Percentiles rank a stretch among this genome's conserved stretches.
Evolutionary conservation across 495 filamentous ascomycete genomes (phyloP).

Genomic region (Terfezia claveryi): DNA sequence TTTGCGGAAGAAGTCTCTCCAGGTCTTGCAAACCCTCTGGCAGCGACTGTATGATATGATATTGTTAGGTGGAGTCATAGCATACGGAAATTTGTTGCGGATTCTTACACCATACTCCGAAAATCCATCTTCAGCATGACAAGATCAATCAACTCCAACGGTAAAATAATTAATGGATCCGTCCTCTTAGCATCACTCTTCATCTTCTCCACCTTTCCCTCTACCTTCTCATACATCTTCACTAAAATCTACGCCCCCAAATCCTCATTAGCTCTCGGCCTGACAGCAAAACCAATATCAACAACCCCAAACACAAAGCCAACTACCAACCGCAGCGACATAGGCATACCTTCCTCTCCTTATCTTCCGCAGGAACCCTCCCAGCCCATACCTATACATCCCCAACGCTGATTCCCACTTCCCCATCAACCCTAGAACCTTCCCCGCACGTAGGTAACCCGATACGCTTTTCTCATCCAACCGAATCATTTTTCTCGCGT

Average conservation of each 20-base stretch:
- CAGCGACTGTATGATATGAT: too few species aligned
- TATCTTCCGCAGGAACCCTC: slow-evolving; percentile 17
- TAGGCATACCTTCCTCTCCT: slow-evolving; percentile 1
- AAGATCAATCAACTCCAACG: not conserved
- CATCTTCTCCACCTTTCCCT: not conserved
- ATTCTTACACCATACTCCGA: not conserved
- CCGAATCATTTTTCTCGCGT: slow-evolving; percentile 38
- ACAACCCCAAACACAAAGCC: not conserved
- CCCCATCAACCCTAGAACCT: slow-evolving; percentile 33
- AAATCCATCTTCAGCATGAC: not conserved
- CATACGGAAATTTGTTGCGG: not conserved
- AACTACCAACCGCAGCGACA: not conserved
- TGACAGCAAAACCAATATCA: not conserved
- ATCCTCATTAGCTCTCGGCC: too few species aligned
- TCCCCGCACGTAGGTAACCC: slow-evolving; percentile 46
- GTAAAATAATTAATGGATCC: not conserved
- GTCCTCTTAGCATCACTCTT: not conserved
- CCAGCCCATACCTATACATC: slow-evolving; percentile 34
- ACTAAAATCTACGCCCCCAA: too few species aligned
- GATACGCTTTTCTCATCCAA: slow-evolving; percentile 28
- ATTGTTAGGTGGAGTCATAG: too few species aligned
- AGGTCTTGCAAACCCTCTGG: too few species aligned
- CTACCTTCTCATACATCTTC: not conserved
- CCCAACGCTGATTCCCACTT: slow-evolving; percentile 31
- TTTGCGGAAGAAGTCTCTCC: too few species aligned